Percentiles rank a stretch among this genome's conserved stretches.
These are phyloP conservation scores for Albugo laibachii DNA, from an alignment of 352 stramenopile species.

Conservation along the genomic window DNA sequence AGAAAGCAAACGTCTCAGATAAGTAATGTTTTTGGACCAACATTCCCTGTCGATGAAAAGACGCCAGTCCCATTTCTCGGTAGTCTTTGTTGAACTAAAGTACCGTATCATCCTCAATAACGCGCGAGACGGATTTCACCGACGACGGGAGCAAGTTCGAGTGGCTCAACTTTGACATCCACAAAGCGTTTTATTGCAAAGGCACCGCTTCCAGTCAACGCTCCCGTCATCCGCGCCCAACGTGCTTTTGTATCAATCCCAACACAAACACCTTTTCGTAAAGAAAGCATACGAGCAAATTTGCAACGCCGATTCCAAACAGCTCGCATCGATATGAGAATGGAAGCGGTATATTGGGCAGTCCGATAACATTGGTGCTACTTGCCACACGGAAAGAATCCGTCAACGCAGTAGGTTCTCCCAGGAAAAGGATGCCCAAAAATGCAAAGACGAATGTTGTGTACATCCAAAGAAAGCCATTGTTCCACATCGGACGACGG, in stretches of 20 bases:
- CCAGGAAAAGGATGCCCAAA: conserved; percentile 31
- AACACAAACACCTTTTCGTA: conserved; percentile 49
- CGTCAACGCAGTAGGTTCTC: conserved; percentile 25
- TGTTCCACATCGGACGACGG: conserved; percentile 35
- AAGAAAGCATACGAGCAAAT: conserved; percentile 27
- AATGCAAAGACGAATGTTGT: conserved; percentile 21
- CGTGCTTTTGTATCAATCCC: conserved; percentile 17
- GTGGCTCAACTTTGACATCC: too few species aligned
- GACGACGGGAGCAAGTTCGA: too few species aligned
- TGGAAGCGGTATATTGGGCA: conserved; percentile 49
- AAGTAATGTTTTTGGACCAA: too few species aligned
- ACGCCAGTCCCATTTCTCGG: too few species aligned
- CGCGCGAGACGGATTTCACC: too few species aligned
- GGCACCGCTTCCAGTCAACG: too few species aligned
- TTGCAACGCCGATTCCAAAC: conserved; percentile 31
- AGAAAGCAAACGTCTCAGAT: too few species aligned
- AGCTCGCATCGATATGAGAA: conserved; percentile 36
- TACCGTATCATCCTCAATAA: too few species aligned
- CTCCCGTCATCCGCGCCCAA: too few species aligned
- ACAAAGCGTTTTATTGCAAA: too few species aligned
- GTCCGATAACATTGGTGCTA: conserved; percentile 46
- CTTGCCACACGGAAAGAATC: conserved; percentile 54
- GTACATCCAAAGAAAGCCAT: conserved; percentile 39
- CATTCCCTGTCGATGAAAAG: too few species aligned
- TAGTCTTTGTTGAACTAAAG: too few species aligned